phyloP scores from a whole-genome alignment of 2,329 filamentous ascomycete species.

The Didymella segeticola region DNA sequence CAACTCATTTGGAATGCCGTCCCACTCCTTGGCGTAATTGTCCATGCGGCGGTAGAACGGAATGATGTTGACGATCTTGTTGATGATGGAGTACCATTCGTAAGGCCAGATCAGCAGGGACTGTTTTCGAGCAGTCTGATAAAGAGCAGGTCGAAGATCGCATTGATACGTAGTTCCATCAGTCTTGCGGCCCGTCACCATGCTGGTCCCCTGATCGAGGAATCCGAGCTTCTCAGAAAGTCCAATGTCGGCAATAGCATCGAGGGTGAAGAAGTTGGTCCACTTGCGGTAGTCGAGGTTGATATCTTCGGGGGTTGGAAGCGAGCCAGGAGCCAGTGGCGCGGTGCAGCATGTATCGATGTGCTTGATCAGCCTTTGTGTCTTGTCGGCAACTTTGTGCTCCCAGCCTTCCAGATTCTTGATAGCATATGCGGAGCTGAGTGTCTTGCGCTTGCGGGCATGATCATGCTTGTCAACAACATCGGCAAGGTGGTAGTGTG shows the following conservation, averaged over 20 bases:
- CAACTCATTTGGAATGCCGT: constrained; percentile 58
- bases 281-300: constrained; percentile 60
- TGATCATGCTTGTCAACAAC: constrained; percentile 61
- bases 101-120: constrained; percentile 60
- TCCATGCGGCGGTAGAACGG: constrained; percentile 53
- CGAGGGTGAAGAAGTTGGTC: constrained; percentile 64
- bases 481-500: constrained; percentile 61
- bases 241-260: constrained; percentile 65
- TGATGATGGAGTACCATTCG: constrained; percentile 58
- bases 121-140: constrained; percentile 59
- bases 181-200: constrained; percentile 51
- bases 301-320: constrained; percentile 48
- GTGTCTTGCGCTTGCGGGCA: constrained; percentile 58
- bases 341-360: constrained; percentile 54
- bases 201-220: constrained; percentile 58
- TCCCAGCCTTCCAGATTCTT: constrained; percentile 64
- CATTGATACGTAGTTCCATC: constrained; percentile 57
- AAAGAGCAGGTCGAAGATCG: constrained; percentile 59
- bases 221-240: constrained; percentile 60
- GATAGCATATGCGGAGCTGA: constrained; percentile 60
- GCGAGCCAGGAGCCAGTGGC: constrained; percentile 35
- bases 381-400: constrained; percentile 62
- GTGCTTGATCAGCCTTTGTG: constrained; percentile 52
- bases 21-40: constrained; percentile 52
- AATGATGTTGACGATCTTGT: constrained; percentile 57